Base-by-base conservation (phyloP, 108 stramenopile genomes). In the Stephanodiscus minutulus region DNA sequence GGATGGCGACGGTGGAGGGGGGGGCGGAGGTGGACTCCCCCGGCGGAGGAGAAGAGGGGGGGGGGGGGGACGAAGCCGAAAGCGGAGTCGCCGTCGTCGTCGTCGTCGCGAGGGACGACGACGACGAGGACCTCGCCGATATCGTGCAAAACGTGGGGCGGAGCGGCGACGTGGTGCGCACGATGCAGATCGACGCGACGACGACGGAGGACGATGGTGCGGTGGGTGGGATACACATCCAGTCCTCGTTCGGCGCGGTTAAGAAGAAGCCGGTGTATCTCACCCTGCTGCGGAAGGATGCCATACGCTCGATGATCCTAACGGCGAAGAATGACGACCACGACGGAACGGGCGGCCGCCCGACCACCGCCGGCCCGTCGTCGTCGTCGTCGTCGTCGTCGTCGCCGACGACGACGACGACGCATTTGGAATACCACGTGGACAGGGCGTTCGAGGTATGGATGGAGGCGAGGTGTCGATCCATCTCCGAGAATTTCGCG, bases 271-370 rank as follows among this genome's bases (percentile, higher is more conserved):
- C 93, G 17, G 87, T 88, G 1, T 64, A 85, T 56, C 76, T 94
- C 35, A 94, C 91, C 3, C 27, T 74, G 44, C 72, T 94, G 18
- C 79, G 93, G 66, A 91, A 82, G 56, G 93, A 94, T 75, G 93
- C 90, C 12, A 77, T 94, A 46, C 75, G 76, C 8, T 81, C 80
- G 2, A 52, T 77, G 56, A 39, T 77, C 11, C 35, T 15, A n/a
- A 0, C 43, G n/a, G n/a, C n/a, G n/a, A 60, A 60, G 13, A 2
- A 18, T n/a, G n/a, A n/a, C n/a, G n/a, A n/a, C n/a, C n/a, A 28
- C 25, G 24, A 55, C 31, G 44, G 31, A 27, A 35, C 33, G 24
- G 12, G 17, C 17, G n/a, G n/a, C n/a, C n/a, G n/a, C n/a, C n/a
- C n/a, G n/a, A n/a, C n/a, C n/a, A n/a, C n/a, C n/a, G n/a, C n/a